Percentiles rank a stretch among this genome's conserved stretches.
Evolutionary conservation across 2,329 filamentous ascomycete species (phyloP).

Genomic region (Bipolaris bicolor): DNA sequence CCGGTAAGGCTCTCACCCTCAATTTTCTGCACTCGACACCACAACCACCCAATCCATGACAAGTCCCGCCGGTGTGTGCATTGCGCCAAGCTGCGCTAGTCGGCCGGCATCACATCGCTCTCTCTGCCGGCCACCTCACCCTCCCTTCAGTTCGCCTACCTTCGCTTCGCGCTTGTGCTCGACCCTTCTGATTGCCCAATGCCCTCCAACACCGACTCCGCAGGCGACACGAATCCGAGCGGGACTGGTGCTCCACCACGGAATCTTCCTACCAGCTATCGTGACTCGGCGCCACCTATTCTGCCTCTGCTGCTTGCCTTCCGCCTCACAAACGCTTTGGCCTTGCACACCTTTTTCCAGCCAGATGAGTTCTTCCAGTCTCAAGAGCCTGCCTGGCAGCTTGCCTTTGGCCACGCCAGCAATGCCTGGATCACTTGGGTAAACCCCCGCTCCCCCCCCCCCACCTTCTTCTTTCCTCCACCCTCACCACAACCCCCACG

Average conservation of each 20-base stretch:
- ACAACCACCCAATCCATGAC: conserved; percentile 31
- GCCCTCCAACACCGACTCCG: conserved; percentile 36
- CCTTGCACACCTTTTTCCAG: conserved; percentile 89
- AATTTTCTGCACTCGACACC: conserved; percentile 32
- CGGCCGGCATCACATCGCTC: conserved; percentile 30
- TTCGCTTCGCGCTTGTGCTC: conserved; percentile 29
- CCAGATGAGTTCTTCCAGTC: conserved; percentile 98
- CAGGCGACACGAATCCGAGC: conserved; percentile 39
- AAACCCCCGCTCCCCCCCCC: conserved; percentile 56
- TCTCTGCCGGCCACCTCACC: conserved; percentile 23
- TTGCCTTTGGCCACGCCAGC: conserved; percentile 77
- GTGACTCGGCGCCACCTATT: conserved; percentile 38
- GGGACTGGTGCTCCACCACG: conserved; percentile 30
- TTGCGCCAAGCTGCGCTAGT: conserved; percentile 25
- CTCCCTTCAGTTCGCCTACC: conserved; percentile 27
- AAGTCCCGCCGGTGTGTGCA: conserved; percentile 26
- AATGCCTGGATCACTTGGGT: conserved; percentile 98
- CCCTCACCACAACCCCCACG: too few relatives aligned
- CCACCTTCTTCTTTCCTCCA: conserved; percentile 1
- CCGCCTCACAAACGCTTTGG: conserved; percentile 79
- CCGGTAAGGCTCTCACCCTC: conserved; percentile 34
- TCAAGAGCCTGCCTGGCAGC: conserved; percentile 89
- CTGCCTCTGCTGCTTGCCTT: conserved; percentile 63
- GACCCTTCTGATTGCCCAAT: conserved; percentile 38
- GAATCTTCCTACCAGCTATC: conserved; percentile 34